Percentiles rank a stretch among this genome's conserved stretches.
These are phyloP conservation scores for Coemansia sp. DNA, from an alignment of 192 early-diverging fungal species.

Conservation along the genomic window DNA sequence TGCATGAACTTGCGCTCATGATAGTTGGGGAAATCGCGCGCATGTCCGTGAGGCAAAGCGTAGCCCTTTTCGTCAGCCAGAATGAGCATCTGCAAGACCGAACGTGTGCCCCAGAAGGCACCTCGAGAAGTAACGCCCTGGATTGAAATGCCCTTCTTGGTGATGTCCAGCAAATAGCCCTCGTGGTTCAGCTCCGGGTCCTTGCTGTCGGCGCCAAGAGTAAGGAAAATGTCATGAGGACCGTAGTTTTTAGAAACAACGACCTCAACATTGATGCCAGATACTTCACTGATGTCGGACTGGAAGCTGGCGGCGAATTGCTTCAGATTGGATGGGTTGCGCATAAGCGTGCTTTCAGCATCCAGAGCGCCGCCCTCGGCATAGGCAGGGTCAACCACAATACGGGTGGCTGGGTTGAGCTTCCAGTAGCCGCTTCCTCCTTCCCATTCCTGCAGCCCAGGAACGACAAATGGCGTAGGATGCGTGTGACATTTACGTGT, in stretches of 20 bases:
- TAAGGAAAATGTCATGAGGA: constrained; percentile 41
- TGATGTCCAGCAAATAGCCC: constrained; percentile 41
- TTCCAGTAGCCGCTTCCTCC: constrained; percentile 36
- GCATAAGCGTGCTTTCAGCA: constrained; percentile 32
- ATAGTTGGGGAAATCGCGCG: constrained; percentile 51
- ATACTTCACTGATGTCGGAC: constrained; percentile 33
- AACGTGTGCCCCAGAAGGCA: constrained; percentile 50
- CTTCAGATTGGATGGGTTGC: constrained; percentile 33
- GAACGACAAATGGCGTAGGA: constrained; percentile 46
- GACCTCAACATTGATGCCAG: constrained; percentile 32
- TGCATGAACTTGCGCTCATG: constrained; percentile 47
- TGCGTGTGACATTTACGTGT: constrained; percentile 11
- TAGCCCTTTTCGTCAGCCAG: constrained; percentile 39
- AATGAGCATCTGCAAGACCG: constrained; percentile 51
- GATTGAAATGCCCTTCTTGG: constrained; percentile 34
- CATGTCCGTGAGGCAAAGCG: constrained; percentile 38
- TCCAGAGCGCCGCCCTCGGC: constrained; percentile 32
- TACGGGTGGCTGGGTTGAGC: constrained; percentile 29
- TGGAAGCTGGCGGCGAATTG: constrained; percentile 39
- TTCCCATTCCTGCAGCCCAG: constrained; percentile 41
- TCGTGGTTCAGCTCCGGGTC: constrained; percentile 33
- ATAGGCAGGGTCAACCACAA: constrained; percentile 39
- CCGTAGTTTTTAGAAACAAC: constrained; percentile 19
- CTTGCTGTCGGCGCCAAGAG: constrained; percentile 34
- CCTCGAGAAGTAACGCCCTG: constrained; percentile 43